Conservation (phyloP, 2,329 filamentous ascomycete genomes). For the Talaromyces sp. region DNA sequence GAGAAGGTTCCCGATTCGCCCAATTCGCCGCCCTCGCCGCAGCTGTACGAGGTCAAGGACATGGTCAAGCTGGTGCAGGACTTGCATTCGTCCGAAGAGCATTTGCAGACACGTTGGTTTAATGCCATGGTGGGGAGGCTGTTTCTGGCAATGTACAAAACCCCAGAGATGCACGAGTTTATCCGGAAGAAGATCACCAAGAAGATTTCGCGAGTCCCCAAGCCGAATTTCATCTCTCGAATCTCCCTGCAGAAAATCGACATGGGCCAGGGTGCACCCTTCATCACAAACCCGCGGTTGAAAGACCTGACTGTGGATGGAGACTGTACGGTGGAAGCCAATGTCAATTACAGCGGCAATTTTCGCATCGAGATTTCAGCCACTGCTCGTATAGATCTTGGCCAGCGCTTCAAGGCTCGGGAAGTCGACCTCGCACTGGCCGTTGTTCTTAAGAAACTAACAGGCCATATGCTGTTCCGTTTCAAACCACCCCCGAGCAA, state of each 20-base stretch:
- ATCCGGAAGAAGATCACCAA: slow-evolving; percentile 85
- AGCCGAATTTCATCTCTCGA: slow-evolving; percentile 81
- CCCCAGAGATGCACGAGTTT: slow-evolving; percentile 70
- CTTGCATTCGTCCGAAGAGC: slow-evolving; percentile 86
- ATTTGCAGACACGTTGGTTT: slow-evolving; percentile 84
- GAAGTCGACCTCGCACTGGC: slow-evolving; percentile 87
- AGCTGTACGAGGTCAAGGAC: slow-evolving; percentile 75
- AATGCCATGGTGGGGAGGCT: slow-evolving; percentile 85
- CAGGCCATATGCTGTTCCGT: slow-evolving; percentile 77
- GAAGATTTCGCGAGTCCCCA: slow-evolving; percentile 91
- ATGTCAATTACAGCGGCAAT: slow-evolving; percentile 83
- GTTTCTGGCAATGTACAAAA: slow-evolving; percentile 84
- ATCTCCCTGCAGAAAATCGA: slow-evolving; percentile 79
- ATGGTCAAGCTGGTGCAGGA: slow-evolving; percentile 86
- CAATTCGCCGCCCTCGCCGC: slow-evolving; percentile 60
- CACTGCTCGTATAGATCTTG: slow-evolving; percentile 87
- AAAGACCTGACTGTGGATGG: slow-evolving; percentile 89
- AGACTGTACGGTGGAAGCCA: slow-evolving; percentile 79
- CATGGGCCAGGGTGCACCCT: slow-evolving; percentile 79
- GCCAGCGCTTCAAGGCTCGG: slow-evolving; percentile 78
- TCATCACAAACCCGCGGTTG: slow-evolving; percentile 80
- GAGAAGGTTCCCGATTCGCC: slow-evolving; percentile 58
- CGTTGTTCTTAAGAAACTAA: slow-evolving; percentile 74
- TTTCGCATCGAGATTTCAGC: slow-evolving; percentile 86
- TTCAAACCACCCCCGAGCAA: slow-evolving; percentile 96